Base-by-base conservation (phyloP, 2,329 filamentous ascomycete genomes). In the Xylaria arbuscula region DNA sequence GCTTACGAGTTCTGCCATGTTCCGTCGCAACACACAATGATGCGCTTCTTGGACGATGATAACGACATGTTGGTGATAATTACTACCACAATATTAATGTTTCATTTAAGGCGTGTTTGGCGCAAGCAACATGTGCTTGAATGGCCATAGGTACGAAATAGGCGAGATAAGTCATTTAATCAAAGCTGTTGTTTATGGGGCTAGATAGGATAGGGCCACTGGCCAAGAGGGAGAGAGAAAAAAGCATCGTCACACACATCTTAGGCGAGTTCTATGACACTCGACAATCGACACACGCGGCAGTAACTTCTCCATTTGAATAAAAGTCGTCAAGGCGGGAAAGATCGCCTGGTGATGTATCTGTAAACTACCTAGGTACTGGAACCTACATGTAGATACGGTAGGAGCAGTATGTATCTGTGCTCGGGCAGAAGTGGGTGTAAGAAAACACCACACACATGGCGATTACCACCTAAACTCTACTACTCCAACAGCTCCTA, bases 21-120 rank as follows among this genome's bases (percentile, higher is more conserved):
- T 19, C 85, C 85, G 73, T 87, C 85, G 72, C 85, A 87, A 69
- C 84, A 86, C 24, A 86, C 51, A 38, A 87, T 82, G 65, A 86
- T 78, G 22, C 85, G 82, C 77, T 87, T 87, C 70, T 73, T 78
- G 15, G 72, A 72, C 13, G 22, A 19, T n/a, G 62, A 45, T 42
- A 36, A 19, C 36, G 53, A n/a, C 66, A 69, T 70, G 11, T 38
- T 60, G 28, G n/a, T 34, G 48, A n/a, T 22, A 28, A 36, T 40
- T 45, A 28, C 11, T 28, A 22, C n/a, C 47, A 10, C 19, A 22
- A n/a, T 19, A 61, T 32, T 6, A 47, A 60, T 40, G 22, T 28
- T n/a, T 54, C 15, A 8, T 51, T 51, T 13, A n/a, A 61, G 38
- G 59, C 28, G 50, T 34, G 13, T 15, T 50, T 19, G 56, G 57